A percentile compares a stretch with the other conserved stretches of the same genome.
phyloP scores from a whole-genome alignment of 805 yeast species.

The Lachancea dasiensis region DNA sequence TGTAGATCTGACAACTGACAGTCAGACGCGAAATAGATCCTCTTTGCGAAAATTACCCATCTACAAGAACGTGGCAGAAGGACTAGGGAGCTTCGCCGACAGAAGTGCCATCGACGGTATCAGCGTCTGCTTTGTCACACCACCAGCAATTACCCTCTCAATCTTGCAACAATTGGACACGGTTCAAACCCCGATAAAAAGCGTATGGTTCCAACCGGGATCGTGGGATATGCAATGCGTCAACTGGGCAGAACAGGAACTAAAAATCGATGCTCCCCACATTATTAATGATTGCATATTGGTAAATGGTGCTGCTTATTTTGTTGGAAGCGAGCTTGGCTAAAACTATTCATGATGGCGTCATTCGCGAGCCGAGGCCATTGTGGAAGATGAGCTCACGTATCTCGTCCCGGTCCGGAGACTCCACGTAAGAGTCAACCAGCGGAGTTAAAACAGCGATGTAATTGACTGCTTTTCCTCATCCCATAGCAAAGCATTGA shows the following conservation, averaged over 20 bases:
- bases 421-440: conserved; percentile 1
- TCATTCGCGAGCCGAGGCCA: conserved; percentile 9
- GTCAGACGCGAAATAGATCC: conserved; percentile 52
- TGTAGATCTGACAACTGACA: conserved; percentile 57
- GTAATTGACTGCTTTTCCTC: too few relatives aligned
- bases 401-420: not conserved
- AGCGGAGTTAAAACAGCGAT: too few relatives aligned
- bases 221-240: conserved; percentile 52
- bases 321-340: conserved; percentile 21
- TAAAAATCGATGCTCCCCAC: conserved; percentile 33
- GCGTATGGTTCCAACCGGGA: conserved; percentile 84
- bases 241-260: conserved; percentile 34
- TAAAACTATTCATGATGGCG: not conserved
- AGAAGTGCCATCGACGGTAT: conserved; percentile 36
- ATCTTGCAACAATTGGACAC: conserved; percentile 36
- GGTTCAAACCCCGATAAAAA: conserved; percentile 32
- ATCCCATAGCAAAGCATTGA: conserved; percentile 3
- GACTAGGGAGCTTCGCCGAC: conserved; percentile 20
- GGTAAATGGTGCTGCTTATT: conserved; percentile 54
- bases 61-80: conserved; percentile 29
- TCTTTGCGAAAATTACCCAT: conserved; percentile 35
- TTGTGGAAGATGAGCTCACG: conserved; percentile 22
- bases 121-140: conserved; percentile 67
- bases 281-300: conserved; percentile 62
- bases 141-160: conserved; percentile 54